Percentiles rank a stretch among this genome's conserved stretches.
phyloP scores from a whole-genome alignment of 2,329 filamentous ascomycete species.

The Phoma sp. region DNA sequence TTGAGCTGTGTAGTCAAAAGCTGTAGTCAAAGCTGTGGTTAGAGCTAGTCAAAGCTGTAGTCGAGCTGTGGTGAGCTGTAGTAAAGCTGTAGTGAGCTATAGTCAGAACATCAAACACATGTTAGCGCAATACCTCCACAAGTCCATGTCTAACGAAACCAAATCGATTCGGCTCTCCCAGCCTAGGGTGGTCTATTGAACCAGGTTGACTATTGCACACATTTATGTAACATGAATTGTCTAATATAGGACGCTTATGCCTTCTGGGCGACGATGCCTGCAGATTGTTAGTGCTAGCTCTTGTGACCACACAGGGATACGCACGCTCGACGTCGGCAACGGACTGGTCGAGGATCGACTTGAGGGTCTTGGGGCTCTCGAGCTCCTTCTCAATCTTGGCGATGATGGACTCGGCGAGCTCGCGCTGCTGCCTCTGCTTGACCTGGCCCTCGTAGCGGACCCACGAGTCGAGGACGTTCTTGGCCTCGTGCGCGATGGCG shows the following conservation, averaged over 20 bases:
- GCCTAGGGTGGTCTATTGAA: conserved; percentile 43
- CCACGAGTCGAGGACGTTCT: conserved; percentile 96
- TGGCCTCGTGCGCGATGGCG: conserved; percentile 89
- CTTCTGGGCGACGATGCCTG: conserved; percentile 51
- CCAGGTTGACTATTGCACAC: conserved; percentile 51
- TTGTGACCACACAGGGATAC: too few relatives aligned
- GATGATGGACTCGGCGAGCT: conserved; percentile 91
- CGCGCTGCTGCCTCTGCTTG: conserved; percentile 97
- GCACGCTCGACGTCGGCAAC: conserved; percentile 94
- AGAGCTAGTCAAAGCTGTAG: too few relatives aligned
- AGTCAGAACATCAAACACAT: too few relatives aligned
- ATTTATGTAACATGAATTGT: conserved; percentile 50
- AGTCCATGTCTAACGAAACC: conserved; percentile 13
- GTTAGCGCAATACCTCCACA: too few relatives aligned
- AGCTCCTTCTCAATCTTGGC: conserved; percentile 99
- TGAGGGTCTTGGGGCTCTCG: conserved; percentile 94
- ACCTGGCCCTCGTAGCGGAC: conserved; percentile 98
- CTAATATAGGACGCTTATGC: conserved; percentile 44
- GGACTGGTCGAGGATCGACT: conserved; percentile 98
- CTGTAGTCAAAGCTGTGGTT: too few relatives aligned
- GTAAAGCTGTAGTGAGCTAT: too few relatives aligned
- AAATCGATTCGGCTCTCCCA: conserved; percentile 36
- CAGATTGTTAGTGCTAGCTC: conserved; percentile 24
- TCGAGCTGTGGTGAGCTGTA: too few relatives aligned
- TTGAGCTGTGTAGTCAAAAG: too few relatives aligned